Percentiles rank a stretch among this genome's conserved stretches.
Conservation (phyloP, 495 filamentous ascomycete species). For the Aspergillus incahuasiensis region DNA sequence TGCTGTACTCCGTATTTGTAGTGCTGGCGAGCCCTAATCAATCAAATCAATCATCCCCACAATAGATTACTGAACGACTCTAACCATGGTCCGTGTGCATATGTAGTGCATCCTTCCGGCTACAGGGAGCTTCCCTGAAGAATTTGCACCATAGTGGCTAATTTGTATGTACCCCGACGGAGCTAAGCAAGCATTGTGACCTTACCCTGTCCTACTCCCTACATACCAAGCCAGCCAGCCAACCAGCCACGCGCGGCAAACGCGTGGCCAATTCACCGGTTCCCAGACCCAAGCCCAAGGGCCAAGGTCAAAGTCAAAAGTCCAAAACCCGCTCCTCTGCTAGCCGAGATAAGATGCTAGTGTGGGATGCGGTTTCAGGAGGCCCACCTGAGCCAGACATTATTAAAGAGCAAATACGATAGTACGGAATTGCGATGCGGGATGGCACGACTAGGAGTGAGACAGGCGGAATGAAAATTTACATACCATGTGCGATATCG, state of each 20-base stretch:
- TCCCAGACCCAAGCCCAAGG: not conserved
- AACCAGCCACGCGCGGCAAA: not conserved
- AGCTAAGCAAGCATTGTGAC: too few relatives aligned
- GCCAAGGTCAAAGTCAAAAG: not conserved
- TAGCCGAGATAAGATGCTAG: conserved; percentile 10
- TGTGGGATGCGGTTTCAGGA: conserved; percentile 3
- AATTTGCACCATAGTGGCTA: not conserved
- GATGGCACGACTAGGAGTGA: not conserved
- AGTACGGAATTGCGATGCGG: not conserved
- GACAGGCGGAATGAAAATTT: not conserved
- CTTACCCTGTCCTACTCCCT: too few relatives aligned
- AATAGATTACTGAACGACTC: not conserved
- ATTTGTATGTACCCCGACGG: too few relatives aligned
- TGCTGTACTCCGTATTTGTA: too few relatives aligned
- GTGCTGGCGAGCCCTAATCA: conserved; percentile 10
- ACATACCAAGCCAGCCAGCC: too few relatives aligned
- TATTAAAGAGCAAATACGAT: not conserved
- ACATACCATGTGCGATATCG: conserved; percentile 19
- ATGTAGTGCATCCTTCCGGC: not conserved
- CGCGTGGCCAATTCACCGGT: not conserved
- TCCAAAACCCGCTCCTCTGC: too few relatives aligned
- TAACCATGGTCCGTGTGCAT: not conserved
- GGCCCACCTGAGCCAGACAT: not conserved
- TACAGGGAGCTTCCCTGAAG: not conserved
- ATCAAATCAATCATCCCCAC: conserved; percentile 7